Evolutionary conservation across 176 grass and related monocot genomes (phyloP), one percentile per base, ranked within the genome.

Genomic region (Eragrostis curvula): DNA sequence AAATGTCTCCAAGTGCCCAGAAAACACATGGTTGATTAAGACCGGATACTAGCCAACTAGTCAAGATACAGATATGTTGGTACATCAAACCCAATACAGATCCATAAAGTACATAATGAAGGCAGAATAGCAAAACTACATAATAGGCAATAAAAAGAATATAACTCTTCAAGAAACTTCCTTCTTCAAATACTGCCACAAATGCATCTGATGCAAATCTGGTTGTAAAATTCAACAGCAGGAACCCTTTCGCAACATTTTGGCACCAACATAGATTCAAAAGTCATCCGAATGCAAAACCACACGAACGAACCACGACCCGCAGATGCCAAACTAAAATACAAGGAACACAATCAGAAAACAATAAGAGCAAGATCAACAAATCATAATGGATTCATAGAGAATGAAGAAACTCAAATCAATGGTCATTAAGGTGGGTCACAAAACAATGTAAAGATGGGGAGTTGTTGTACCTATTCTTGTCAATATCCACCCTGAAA

Each of bases 281-380:
- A 97, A 97, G 81, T 68, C 94, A 91, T 79, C 85, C 62, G 87
- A 93, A 93, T 90, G 87, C 66, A 91, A 97, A 97, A 97, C 78
- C 87, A 93, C 79, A 86, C 27, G 74, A 96, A 90, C 47, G 77
- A 94, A 96, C 84, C 97, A 92, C 48, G 87, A 92, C 68, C 93
- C 75, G 71, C 83, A 81, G 81, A 92, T 87, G 81, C 87, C 82
- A 88, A 90, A 94, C 91, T 90, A 93, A 94, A 88, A 84, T 69
- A 84, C 48, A 91, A 69, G 78, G 65, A 75, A 84, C 78, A 15
- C 58, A 74, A 94, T 92, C 87, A 94, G 91, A 83, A 89, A 68
- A 66, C 53, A 80, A 83, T 50, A 71, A 71, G 60, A 85, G 27
- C 73, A 87, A 66, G 70, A 85, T 72, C 71, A 88, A 52, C 73